Evolutionary conservation across 257 asterid species (phyloP).

Genomic region (Asclepias syriaca): DNA sequence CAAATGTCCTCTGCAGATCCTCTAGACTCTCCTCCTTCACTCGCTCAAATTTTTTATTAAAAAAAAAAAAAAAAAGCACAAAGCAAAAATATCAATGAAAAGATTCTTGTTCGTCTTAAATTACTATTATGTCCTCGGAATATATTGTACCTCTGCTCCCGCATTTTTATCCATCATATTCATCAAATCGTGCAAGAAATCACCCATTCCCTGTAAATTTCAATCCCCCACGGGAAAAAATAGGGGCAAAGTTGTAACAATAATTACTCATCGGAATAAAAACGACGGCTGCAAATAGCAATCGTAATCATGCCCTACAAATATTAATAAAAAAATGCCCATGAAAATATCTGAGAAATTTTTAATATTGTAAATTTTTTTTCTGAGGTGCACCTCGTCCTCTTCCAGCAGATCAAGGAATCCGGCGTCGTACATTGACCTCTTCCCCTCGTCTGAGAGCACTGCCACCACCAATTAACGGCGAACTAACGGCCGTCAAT

Average conservation of each 20-base stretch:
- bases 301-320: not conserved
- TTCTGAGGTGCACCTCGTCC: constrained; percentile 59
- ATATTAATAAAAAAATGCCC: not conserved
- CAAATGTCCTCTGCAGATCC: constrained; percentile 77
- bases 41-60: not conserved
- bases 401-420: constrained; percentile 76
- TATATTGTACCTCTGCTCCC: constrained; percentile 45
- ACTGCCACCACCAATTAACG: constrained; percentile 38
- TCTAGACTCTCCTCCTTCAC: constrained; percentile 78
- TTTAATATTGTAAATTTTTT: constrained; percentile 17
- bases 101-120: not conserved
- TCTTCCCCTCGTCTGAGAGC: constrained; percentile 72
- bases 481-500: constrained; percentile 14
- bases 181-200: constrained; percentile 73
- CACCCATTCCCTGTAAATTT: constrained; percentile 74
- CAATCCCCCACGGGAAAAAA: not conserved
- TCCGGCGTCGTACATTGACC: constrained; percentile 90
- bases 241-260: constrained; percentile 3
- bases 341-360: constrained; percentile 20
- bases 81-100: not conserved
- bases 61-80: not conserved
- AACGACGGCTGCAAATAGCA: too few relatives aligned
- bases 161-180: constrained; percentile 68
- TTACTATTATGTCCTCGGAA: not conserved
- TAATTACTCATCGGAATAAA: too few relatives aligned